Evolutionary conservation across 176 grass and related monocot genomes (phyloP), one percentile per base, ranked within the genome.

Genomic region (Phragmites australis): DNA sequence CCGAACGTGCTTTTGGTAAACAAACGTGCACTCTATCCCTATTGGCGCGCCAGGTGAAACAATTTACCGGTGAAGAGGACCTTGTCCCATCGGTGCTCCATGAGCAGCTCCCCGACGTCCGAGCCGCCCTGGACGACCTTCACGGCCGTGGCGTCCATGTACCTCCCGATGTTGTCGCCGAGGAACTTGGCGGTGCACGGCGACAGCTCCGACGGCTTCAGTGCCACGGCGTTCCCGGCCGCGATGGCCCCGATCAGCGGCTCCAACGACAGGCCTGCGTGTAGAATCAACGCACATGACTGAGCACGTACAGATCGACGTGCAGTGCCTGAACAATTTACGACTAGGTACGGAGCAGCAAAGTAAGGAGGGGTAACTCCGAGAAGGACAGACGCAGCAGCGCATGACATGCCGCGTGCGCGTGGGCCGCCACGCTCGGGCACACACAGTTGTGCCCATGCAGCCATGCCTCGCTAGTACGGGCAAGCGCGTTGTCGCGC

Each of bases 21-120:
- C 22, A 7, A n/a, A n/a, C n/a, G n/a, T n/a, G n/a, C n/a, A n/a
- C n/a, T n/a, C n/a, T n/a, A n/a, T n/a, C n/a, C n/a, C n/a, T n/a
- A n/a, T n/a, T n/a, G n/a, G n/a, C n/a, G n/a, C n/a, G n/a, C n/a
- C n/a, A n/a, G n/a, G n/a, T n/a, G n/a, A n/a, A n/a, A n/a, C n/a
- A n/a, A 0, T 37, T 37, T 88, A 89, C 96, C 96, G 60, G 96
- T 99, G 82, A 95, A 99, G 53, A 99, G 91, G 62, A 99, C 93
- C 68, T 93, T 99, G 75, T 95, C 96, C 92, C 92, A 99, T 81
- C 91, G 83, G 34, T 82, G 49, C 21, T 99, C 84, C 90, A 99
- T 91, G 71, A 99, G 90, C 79, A 88, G 78, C 79, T 88, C 81
- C 0, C 88, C 92, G 1, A 89, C 81, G 27, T 86, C 70, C 1